Conservation (phyloP, 108 stramenopile genomes). For the Skeletonema grethae region DNA sequence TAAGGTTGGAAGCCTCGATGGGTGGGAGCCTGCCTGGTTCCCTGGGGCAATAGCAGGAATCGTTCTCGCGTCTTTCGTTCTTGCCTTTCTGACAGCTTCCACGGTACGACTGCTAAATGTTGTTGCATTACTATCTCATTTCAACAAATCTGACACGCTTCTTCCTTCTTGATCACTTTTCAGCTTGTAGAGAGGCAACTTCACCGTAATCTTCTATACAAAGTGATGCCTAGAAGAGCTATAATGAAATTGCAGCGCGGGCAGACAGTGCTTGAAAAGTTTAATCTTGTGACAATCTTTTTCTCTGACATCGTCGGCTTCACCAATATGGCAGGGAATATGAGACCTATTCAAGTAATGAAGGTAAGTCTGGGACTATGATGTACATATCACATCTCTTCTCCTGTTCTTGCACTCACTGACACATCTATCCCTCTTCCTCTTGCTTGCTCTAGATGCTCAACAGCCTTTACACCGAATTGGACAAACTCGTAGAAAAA, state of each 20-base stretch:
- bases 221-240: constrained; percentile 43
- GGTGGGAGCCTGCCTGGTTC: constrained; percentile 33
- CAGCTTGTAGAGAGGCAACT: constrained; percentile 43
- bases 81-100: constrained; percentile 31
- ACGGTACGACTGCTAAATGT: background rate
- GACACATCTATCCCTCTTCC: background rate
- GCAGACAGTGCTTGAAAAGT: constrained; percentile 52
- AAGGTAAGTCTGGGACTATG: background rate
- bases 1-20: constrained; percentile 27
- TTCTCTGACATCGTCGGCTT: constrained; percentile 85
- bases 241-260: constrained; percentile 41
- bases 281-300: constrained; percentile 71
- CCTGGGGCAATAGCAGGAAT: constrained; percentile 21
- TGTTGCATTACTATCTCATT: background rate
- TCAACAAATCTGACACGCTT: background rate
- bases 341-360: constrained; percentile 65
- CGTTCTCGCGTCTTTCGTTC: constrained; percentile 17
- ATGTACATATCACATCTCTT: background rate
- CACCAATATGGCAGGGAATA: constrained; percentile 51
- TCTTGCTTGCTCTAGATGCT: constrained; percentile 43
- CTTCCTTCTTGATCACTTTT: background rate
- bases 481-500: constrained; percentile 60
- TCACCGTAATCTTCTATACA: constrained; percentile 45
- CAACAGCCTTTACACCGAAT: constrained; percentile 62
- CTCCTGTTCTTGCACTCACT: background rate